Base-by-base conservation (phyloP, 306 rosid genomes). In the Glycine soja region DNA sequence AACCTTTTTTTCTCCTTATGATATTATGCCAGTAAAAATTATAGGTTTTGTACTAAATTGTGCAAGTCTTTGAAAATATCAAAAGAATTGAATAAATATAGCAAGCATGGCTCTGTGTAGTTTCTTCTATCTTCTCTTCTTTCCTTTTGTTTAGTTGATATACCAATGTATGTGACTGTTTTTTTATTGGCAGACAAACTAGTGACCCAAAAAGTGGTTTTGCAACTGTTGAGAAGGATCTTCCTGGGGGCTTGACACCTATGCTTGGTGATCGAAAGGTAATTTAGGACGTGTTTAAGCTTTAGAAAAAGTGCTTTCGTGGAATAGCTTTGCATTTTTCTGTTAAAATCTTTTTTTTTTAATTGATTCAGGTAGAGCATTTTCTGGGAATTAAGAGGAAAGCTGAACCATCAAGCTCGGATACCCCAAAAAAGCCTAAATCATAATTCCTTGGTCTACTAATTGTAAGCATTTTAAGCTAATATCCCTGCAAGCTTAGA, bases 201-300 rank as follows among this genome's bases (percentile, higher is more conserved):
- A 93, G 98, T 74, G 99, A 95, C 83, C 98, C 96, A 3, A 88
- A 92, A 85, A 93, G 97, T 82, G 98, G 98, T 87, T 95, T 93
- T 86, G 99, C 99, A 68, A 93, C 99, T 10, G 99, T 93, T 45
- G 99, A 95, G 88, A 93, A 92, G 83, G 99, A 91, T 83, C 84
- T 91, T 75, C 98, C 96, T 6, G 99, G 99, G 68, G 96, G 98
- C 83, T 88, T 93, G 96, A 95, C 98, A 15, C 98, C 97, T 46
- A 93, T 95, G 99, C 99, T 95, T 75, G 98, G 99, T 64, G 98
- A 95, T 87, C 90, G 91, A 59, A 95, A 93, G 94, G 99, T 93
- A 78, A 82, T 87, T 80, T 19, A 79, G 40, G 58, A 11, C 2
- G 11, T 30, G 19, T 48, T 48, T 59, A 61, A 9, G 45, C 51